Conservation (phyloP, 2,329 filamentous ascomycete genomes). For the Colletotrichum falcatum region DNA sequence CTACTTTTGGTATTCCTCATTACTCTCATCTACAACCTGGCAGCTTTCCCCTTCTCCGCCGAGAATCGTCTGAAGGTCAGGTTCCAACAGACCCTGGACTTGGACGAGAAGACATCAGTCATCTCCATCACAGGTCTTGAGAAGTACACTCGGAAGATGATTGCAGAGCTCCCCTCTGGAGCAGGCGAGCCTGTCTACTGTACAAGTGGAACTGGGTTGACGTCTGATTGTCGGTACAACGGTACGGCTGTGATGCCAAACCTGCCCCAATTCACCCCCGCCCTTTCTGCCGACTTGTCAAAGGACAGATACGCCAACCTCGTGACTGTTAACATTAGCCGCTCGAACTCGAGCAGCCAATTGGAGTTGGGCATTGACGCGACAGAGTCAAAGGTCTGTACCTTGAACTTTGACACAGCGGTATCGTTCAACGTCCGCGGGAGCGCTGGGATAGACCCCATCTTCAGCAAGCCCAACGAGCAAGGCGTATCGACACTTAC, state of each 20-base stretch:
- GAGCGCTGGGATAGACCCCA: conserved; percentile 67
- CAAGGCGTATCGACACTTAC: conserved; percentile 76
- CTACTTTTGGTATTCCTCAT: conserved; percentile 75
- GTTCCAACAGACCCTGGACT: conserved; percentile 84
- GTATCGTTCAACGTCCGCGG: conserved; percentile 71
- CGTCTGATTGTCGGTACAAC: conserved; percentile 77
- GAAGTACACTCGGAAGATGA: conserved; percentile 74
- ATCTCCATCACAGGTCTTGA: conserved; percentile 76
- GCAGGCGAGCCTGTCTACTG: conserved; percentile 71
- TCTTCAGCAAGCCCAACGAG: conserved; percentile 73
- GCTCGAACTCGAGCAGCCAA: conserved; percentile 51
- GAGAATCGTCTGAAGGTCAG: conserved; percentile 86
- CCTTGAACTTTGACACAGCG: conserved; percentile 73
- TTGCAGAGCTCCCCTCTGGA: conserved; percentile 77
- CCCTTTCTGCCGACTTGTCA: conserved; percentile 54
- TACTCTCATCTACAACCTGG: conserved; percentile 84
- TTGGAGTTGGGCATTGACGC: conserved; percentile 77
- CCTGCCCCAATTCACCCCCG: conserved; percentile 52
- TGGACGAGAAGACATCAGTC: conserved; percentile 76
- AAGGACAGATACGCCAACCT: conserved; percentile 64
- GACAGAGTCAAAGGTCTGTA: conserved; percentile 82
- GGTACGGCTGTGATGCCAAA: conserved; percentile 71
- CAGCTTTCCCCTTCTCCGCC: conserved; percentile 88
- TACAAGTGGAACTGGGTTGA: conserved; percentile 54
- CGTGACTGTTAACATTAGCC: conserved; percentile 73